Percentiles rank a stretch among this genome's conserved stretches.
Evolutionary conservation across 2,329 filamentous ascomycete genomes (phyloP).

Genomic region (Claviceps spartinae): DNA sequence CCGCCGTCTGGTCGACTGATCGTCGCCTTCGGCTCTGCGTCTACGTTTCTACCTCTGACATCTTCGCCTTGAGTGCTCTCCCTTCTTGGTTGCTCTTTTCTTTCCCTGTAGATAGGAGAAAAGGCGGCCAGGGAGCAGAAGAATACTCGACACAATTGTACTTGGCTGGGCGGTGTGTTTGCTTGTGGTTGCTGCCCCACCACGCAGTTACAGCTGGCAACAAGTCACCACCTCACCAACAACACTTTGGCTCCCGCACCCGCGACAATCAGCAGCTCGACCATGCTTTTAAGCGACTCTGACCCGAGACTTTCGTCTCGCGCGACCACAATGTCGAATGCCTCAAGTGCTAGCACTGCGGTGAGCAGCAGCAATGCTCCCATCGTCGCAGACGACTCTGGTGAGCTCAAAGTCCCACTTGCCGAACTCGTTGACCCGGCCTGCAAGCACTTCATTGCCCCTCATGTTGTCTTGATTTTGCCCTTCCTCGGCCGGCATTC

Average conservation of each 20-base stretch:
- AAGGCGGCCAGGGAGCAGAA: not conserved
- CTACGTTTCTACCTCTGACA: not conserved
- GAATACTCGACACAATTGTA: conserved; percentile 10
- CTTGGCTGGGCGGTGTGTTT: not conserved
- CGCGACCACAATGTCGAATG: conserved; percentile 23
- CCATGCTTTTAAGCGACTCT: conserved; percentile 29
- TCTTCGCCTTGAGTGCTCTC: not conserved
- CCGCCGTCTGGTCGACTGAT: not conserved
- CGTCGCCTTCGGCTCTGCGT: not conserved
- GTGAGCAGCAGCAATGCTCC: conserved; percentile 12
- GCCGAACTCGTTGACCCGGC: not conserved
- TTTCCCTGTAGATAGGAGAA: not conserved
- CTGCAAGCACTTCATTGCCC: conserved; percentile 15
- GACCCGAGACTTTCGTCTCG: conserved; percentile 21
- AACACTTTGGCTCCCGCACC: not conserved
- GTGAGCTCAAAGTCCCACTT: conserved; percentile 18
- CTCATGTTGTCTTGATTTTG: conserved; percentile 17
- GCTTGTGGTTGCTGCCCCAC: not conserved
- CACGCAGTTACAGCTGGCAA: not conserved
- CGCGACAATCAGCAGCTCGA: conserved; percentile 6
- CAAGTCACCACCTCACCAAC: conserved; percentile 6
- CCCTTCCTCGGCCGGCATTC: not conserved
- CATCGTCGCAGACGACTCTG: conserved; percentile 22
- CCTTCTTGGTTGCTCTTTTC: not conserved
- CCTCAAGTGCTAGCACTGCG: conserved; percentile 17